phyloP scores from a whole-genome alignment of 176 grass and related monocot species.

The Themeda triandra region DNA sequence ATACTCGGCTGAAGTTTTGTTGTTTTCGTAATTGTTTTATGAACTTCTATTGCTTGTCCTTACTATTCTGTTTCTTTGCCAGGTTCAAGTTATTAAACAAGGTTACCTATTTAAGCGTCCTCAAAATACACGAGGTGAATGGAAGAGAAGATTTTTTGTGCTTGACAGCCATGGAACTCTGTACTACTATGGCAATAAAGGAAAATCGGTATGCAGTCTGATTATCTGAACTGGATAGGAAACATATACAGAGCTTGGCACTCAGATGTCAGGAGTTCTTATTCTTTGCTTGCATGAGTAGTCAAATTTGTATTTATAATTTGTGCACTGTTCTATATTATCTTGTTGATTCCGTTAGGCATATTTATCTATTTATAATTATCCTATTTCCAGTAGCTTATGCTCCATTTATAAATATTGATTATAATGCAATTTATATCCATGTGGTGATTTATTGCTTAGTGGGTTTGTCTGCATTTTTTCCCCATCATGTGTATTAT shows the following conservation, averaged over 20 bases:
- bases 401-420: neutral
- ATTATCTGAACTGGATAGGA: neutral
- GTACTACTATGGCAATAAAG: constrained; percentile 86
- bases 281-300: constrained; percentile 11
- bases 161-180: constrained; percentile 86
- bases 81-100: constrained; percentile 99
- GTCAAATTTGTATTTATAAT: neutral
- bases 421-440: too few species aligned
- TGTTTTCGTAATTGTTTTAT: neutral
- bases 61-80: constrained; percentile 27
- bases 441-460: neutral
- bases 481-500: neutral
- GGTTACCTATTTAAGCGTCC: constrained; percentile 90
- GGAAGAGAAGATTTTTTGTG: constrained; percentile 95
- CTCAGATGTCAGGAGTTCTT: neutral
- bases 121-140: constrained; percentile 78
- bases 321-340: neutral
- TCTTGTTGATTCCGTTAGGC: neutral
- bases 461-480: neutral
- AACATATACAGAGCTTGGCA: constrained; percentile 18
- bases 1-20: neutral
- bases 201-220: constrained; percentile 61
- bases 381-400: neutral
- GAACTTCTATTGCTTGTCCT: neutral
- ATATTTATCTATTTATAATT: neutral